Conservation (phyloP, 2,329 filamentous ascomycete species). For the Myriangium duriaei region DNA sequence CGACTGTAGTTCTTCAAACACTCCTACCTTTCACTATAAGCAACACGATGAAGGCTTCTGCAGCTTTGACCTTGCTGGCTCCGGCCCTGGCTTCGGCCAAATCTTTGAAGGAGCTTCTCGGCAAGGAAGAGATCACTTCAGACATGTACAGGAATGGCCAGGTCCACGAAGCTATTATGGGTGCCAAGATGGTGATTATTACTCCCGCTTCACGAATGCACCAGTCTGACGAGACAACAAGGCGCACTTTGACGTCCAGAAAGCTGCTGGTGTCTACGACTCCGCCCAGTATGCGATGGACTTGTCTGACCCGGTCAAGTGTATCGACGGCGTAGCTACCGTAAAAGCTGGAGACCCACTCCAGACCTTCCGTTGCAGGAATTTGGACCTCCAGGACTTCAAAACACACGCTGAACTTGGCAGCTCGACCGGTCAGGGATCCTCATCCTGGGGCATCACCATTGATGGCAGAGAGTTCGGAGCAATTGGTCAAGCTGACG, state of each 20-base stretch:
- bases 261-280: conserved; percentile 16
- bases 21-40: no score
- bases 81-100: conserved; percentile 8
- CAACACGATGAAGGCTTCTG: conserved; percentile 9
- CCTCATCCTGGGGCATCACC: conserved; percentile 43
- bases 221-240: no score
- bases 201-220: not conserved
- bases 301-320: conserved; percentile 18
- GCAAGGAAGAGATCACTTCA: conserved; percentile 7
- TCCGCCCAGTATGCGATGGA: conserved; percentile 12
- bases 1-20: no score
- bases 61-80: conserved; percentile 7
- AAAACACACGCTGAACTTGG: conserved; percentile 42
- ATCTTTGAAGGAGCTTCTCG: conserved; percentile 6
- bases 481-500: conserved; percentile 42
- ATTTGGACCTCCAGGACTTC: conserved; percentile 45
- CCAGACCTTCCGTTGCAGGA: conserved; percentile 38
- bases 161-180: conserved; percentile 11
- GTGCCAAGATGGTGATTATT: conserved; percentile 7
- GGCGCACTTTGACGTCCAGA: no score
- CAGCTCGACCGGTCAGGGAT: conserved; percentile 31
- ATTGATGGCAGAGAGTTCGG: conserved; percentile 43
- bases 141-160: conserved; percentile 9
- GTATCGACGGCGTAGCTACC: conserved; percentile 32
- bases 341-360: conserved; percentile 34